phyloP scores from a whole-genome alignment of 202 grass and related monocot genomes.

The Panicum hallii region DNA sequence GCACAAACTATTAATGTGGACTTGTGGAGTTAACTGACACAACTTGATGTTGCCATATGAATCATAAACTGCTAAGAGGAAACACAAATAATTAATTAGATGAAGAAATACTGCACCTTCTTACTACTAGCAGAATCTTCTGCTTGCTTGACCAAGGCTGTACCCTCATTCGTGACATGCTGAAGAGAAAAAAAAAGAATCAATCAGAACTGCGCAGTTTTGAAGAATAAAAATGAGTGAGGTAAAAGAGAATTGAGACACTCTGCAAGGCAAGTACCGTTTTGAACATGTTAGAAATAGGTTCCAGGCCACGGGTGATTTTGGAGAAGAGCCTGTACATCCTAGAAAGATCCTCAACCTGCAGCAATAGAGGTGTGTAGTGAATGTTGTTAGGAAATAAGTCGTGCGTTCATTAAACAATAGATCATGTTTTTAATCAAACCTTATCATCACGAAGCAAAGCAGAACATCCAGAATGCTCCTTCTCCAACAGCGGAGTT shows the following conservation, averaged over 20 bases:
- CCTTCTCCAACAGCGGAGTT: slow-evolving; percentile 90
- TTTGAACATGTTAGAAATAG: slow-evolving; percentile 94
- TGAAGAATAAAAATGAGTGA: slow-evolving; percentile 15
- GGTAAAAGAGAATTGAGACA: not conserved
- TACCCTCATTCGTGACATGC: slow-evolving; percentile 94
- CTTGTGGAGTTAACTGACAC: not conserved
- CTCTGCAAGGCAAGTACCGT: slow-evolving; percentile 50
- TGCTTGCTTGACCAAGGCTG: slow-evolving; percentile 86
- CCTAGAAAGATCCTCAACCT: slow-evolving; percentile 92
- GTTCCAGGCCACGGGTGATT: slow-evolving; percentile 82
- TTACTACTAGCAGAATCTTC: slow-evolving; percentile 97
- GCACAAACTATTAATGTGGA: slow-evolving; percentile 2
- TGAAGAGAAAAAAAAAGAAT: slow-evolving; percentile 39
- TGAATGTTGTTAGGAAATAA: slow-evolving; percentile 1
- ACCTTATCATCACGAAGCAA: slow-evolving; percentile 97
- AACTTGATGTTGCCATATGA: not conserved
- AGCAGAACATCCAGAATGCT: slow-evolving; percentile 92
- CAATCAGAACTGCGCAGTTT: slow-evolving; percentile 25
- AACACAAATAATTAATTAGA: slow-evolving; percentile 27
- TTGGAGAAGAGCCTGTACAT: slow-evolving; percentile 95
- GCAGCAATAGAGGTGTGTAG: slow-evolving; percentile 22
- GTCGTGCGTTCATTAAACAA: not conserved
- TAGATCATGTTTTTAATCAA: not conserved
- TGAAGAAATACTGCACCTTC: slow-evolving; percentile 61
- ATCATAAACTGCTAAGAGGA: slow-evolving; percentile 7